Evolutionary conservation across 2,329 filamentous ascomycete genomes (phyloP).

Genomic region (Botrytis tulipae): DNA sequence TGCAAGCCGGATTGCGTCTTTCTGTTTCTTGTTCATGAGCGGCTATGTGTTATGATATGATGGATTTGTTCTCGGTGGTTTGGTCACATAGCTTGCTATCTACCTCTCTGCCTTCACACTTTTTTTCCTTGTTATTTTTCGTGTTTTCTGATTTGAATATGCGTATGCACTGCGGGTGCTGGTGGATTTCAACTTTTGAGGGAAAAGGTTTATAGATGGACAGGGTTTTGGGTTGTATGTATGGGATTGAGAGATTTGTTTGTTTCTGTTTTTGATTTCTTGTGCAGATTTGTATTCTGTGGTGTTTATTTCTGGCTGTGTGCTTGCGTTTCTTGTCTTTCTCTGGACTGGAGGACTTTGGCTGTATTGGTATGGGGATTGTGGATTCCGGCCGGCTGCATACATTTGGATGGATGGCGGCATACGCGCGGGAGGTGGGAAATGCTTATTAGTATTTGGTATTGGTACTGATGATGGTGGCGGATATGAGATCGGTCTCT

Average conservation of each 20-base stretch:
- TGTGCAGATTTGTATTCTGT: background rate
- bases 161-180: conserved; percentile 4
- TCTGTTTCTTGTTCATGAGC: background rate
- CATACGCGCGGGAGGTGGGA: background rate
- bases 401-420: conserved; percentile 11
- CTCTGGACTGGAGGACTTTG: background rate
- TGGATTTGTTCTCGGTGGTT: conserved; percentile 7
- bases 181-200: background rate
- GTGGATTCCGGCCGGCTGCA: conserved; percentile 3
- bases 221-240: background rate
- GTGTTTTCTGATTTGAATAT: background rate
- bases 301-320: background rate
- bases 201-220: conserved; percentile 17
- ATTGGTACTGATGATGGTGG: background rate
- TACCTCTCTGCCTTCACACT: background rate
- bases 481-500: background rate
- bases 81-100: conserved; percentile 14
- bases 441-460: background rate
- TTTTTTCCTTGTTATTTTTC: background rate
- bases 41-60: conserved; percentile 14
- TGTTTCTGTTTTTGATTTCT: background rate
- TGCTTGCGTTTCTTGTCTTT: background rate
- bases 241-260: conserved; percentile 2
- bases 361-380: conserved; percentile 12
- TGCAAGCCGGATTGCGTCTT: conserved; percentile 3